Conservation (phyloP, 495 filamentous ascomycete genomes). For the Penicillium argentinense region DNA sequence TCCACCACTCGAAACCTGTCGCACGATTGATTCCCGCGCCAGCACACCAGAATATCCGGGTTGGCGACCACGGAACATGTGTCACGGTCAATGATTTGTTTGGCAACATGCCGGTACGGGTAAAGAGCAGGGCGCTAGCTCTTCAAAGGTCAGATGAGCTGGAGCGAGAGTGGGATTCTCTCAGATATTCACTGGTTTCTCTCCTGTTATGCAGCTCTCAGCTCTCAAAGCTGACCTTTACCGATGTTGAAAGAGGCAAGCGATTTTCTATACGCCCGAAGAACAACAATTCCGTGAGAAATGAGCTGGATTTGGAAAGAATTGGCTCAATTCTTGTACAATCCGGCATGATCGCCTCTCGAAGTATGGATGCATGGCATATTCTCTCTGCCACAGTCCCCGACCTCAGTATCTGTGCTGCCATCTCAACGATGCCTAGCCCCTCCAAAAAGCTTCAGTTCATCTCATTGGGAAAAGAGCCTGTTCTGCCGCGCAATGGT, state of each 20-base stretch:
- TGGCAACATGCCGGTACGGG: slow-evolving; percentile 94
- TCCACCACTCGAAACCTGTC: slow-evolving; percentile 72
- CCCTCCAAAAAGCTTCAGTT: slow-evolving; percentile 76
- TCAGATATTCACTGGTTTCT: slow-evolving; percentile 59
- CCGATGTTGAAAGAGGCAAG: slow-evolving; percentile 30
- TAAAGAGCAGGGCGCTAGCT: slow-evolving; percentile 68
- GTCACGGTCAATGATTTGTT: slow-evolving; percentile 85
- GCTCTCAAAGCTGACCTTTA: slow-evolving; percentile 34
- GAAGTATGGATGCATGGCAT: slow-evolving; percentile 59
- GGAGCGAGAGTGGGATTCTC: slow-evolving; percentile 68
- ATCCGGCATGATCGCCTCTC: slow-evolving; percentile 56
- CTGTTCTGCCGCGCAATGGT: slow-evolving; percentile 48
- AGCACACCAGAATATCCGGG: slow-evolving; percentile 55
- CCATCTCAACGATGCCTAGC: slow-evolving; percentile 67
- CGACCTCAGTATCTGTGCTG: slow-evolving; percentile 60
- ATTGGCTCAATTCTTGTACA: slow-evolving; percentile 63
- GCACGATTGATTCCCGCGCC: slow-evolving; percentile 66
- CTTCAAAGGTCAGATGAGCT: slow-evolving; percentile 51
- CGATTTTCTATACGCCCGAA: slow-evolving; percentile 28
- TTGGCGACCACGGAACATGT: slow-evolving; percentile 69
- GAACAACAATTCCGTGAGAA: background rate
- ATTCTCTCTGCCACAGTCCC: slow-evolving; percentile 62
- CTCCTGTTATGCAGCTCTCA: slow-evolving; percentile 60
- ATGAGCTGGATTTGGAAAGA: slow-evolving; percentile 27
- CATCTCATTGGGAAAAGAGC: slow-evolving; percentile 68